Conservation (phyloP, 78 protist species). For the Dictyostelium brefeldianum region DNA sequence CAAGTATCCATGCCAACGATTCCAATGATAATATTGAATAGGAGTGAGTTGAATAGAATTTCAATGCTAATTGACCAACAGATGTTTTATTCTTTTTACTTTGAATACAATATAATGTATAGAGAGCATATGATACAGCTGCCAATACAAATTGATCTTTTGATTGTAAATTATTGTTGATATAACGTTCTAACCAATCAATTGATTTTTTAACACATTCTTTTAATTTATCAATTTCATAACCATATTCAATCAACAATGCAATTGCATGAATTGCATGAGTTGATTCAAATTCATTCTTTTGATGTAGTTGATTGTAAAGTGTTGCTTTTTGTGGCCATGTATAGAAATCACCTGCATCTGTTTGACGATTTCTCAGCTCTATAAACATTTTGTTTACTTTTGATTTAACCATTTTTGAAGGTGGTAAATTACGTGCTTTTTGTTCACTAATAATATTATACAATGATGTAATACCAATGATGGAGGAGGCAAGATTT, state of each 20-base stretch:
- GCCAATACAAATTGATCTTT: constrained; percentile 24
- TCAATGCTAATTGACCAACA: constrained; percentile 31
- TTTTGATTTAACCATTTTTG: constrained; percentile 23
- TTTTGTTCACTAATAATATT: constrained; percentile 36
- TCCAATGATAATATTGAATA: constrained; percentile 18
- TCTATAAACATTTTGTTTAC: neutral
- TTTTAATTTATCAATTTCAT: constrained; percentile 4
- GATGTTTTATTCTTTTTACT: constrained; percentile 38
- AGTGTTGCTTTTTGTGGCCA: constrained; percentile 7
- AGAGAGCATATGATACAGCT: constrained; percentile 40
- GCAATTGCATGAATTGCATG: constrained; percentile 76
- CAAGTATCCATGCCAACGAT: constrained; percentile 67
- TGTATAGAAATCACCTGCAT: constrained; percentile 32
- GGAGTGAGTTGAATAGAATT: constrained; percentile 37
- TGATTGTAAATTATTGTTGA: neutral
- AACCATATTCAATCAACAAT: constrained; percentile 8
- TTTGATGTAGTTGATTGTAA: neutral
- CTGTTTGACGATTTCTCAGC: constrained; percentile 27
- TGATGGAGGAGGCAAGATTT: constrained; percentile 34
- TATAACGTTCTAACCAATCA: constrained; percentile 20
- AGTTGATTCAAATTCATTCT: constrained; percentile 37
- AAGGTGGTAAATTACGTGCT: constrained; percentile 19
- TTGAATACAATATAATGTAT: neutral
- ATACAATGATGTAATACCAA: constrained; percentile 37
- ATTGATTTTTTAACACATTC: constrained; percentile 4